Percentiles rank a stretch among this genome's conserved stretches.
phyloP scores from a whole-genome alignment of 345 rosid species.

The Citrus glauca region DNA sequence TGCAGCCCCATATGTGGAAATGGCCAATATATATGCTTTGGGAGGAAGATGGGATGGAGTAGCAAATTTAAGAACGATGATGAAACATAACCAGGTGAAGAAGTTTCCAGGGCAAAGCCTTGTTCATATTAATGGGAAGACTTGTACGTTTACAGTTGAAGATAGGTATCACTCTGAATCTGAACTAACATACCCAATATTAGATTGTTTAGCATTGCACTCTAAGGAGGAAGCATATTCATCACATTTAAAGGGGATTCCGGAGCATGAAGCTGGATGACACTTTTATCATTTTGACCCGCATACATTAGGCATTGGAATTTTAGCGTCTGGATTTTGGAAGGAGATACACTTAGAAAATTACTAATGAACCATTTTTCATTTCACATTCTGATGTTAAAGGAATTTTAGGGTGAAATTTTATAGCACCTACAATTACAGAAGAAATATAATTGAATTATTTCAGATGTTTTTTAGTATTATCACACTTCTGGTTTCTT shows the following conservation, averaged over 20 bases:
- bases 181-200: constrained; percentile 19
- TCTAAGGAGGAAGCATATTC: constrained; percentile 27
- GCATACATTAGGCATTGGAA: not conserved
- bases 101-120: constrained; percentile 57
- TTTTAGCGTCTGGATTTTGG: not conserved
- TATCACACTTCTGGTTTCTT: too few relatives aligned
- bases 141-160: constrained; percentile 45
- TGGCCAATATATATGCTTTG: constrained; percentile 58
- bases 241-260: not conserved
- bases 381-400: not conserved
- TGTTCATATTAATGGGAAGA: constrained; percentile 39
- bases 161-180: constrained; percentile 35
- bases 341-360: not conserved
- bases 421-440: too few relatives aligned
- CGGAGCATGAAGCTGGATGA: not conserved
- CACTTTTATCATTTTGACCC: not conserved
- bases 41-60: constrained; percentile 50
- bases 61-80: constrained; percentile 37
- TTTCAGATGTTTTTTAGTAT: too few relatives aligned
- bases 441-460: too few relatives aligned
- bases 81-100: constrained; percentile 42
- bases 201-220: constrained; percentile 39
- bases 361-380: not conserved
- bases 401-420: not conserved
- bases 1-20: constrained; percentile 56